These are phyloP conservation scores for Hydnomerulius pinastri DNA, from an alignment of 768 basidiomycete genomes.

Conservation along the genomic window DNA sequence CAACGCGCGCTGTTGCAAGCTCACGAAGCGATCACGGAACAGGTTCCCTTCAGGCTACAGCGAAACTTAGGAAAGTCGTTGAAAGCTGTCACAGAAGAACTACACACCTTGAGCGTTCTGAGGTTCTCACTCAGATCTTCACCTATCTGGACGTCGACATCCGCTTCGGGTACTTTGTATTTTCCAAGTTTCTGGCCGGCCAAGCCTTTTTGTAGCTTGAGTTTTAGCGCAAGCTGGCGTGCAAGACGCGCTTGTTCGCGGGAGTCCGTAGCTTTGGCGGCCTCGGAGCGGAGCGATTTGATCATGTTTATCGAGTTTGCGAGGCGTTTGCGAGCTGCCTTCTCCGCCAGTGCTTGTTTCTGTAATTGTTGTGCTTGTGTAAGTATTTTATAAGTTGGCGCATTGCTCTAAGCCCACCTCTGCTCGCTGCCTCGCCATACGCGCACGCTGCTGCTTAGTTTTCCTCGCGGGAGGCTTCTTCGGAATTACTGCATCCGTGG, in stretches of 20 bases:
- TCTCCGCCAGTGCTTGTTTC: slow-evolving; percentile 67
- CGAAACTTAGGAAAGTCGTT: slow-evolving; percentile 1
- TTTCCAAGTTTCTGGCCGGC: slow-evolving; percentile 79
- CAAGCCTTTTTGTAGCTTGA: slow-evolving; percentile 63
- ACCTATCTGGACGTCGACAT: slow-evolving; percentile 84
- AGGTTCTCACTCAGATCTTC: slow-evolving; percentile 88
- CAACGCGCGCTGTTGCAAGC: slow-evolving; percentile 84
- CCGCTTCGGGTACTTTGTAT: slow-evolving; percentile 66
- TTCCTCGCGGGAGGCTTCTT: slow-evolving; percentile 50
- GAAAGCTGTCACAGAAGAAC: neutral
- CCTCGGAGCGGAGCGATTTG: slow-evolving; percentile 50
- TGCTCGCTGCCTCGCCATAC: slow-evolving; percentile 61
- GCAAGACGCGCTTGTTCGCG: slow-evolving; percentile 40
- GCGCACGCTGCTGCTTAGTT: slow-evolving; percentile 68
- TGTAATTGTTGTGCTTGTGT: slow-evolving; percentile 26
- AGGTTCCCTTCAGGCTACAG: slow-evolving; percentile 88
- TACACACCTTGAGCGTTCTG: slow-evolving; percentile 75
- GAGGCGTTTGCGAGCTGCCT: slow-evolving; percentile 60
- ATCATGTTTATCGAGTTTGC: slow-evolving; percentile 57
- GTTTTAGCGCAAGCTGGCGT: slow-evolving; percentile 44
- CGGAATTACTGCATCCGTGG: slow-evolving; percentile 32
- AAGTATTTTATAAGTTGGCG: slow-evolving; percentile 4
- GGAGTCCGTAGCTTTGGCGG: slow-evolving; percentile 35
- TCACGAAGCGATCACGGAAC: slow-evolving; percentile 86
- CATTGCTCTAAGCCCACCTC: slow-evolving; percentile 48